Base-by-base conservation (phyloP, 164 flowering plant species). In the Litsea cubeba region DNA sequence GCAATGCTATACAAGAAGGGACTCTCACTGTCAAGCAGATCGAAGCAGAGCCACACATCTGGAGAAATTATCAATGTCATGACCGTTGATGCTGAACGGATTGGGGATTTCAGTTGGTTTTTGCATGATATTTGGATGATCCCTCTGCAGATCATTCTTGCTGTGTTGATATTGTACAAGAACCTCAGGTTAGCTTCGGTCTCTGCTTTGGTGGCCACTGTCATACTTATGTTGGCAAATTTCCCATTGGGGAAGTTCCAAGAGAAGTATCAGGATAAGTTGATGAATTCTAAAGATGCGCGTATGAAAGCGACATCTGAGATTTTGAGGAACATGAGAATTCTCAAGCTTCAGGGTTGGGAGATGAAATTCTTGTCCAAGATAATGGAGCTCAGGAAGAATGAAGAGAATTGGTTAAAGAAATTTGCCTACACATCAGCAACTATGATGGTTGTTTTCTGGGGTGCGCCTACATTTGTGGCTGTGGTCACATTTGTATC, bases 341-440 rank as follows among this genome's bases (percentile, higher is more conserved):
- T 90, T 71, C 88, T 92, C 72, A 92, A 92, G 79, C 89, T 92
- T 69, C 94, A 90, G 69, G 93, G 83, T 18, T 92, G 97, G 94
- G 94, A 92, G 74, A 82, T 86, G 88, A 90, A 82, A 81, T 90
- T 89, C 77, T 75, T 89, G 77, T 85, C 88, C 0, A 92, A 83
- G 72, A 83, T 92, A 67, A 3, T 58, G 1, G 87, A 85, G 25
- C 85, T 87, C 18, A 80, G 94, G 69, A 76, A 86, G 26, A 71
- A 23, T 22, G 97, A 92, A 76, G n/a, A 71, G 23, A 86, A 80
- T 26, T 89, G 93, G 93, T 76, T 92, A 75, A 84, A 75, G 65
- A 92, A 80, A 62, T 86, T 20, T 72, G 70, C 83, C 25, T 90
- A 85, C 35, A 85, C 87, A 12, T n/a, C 63, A 0, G 89, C 90